Percentiles rank a stretch among this genome's conserved stretches.
Evolutionary conservation across 192 early-diverging fungal species (phyloP).

Genomic region (Coemansia sp.): DNA sequence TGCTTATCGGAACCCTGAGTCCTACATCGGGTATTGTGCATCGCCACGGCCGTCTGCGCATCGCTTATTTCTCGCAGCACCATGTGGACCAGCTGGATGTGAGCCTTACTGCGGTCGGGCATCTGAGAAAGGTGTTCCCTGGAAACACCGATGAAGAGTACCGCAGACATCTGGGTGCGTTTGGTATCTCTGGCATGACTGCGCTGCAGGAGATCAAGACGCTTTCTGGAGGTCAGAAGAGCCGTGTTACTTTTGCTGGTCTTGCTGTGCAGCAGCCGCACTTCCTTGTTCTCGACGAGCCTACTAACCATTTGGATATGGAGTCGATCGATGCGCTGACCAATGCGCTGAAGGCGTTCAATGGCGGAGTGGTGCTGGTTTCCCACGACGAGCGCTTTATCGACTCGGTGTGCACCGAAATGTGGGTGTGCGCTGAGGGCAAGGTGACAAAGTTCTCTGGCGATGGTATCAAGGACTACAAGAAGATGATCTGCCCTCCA

Average conservation of each 20-base stretch:
- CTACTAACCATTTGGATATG: conserved; percentile 91
- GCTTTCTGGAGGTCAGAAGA: conserved; percentile 96
- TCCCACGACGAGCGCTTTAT: conserved; percentile 99
- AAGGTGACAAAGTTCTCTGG: conserved; percentile 85
- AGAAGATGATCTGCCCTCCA: conserved; percentile 59
- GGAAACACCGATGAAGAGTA: conserved; percentile 95
- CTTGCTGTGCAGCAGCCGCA: conserved; percentile 86
- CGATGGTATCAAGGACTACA: conserved; percentile 83
- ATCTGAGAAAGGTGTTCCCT: conserved; percentile 85
- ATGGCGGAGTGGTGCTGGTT: conserved; percentile 94
- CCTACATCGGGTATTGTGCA: conserved; percentile 80
- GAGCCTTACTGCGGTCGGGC: conserved; percentile 78
- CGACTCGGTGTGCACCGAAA: conserved; percentile 75
- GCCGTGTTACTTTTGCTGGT: conserved; percentile 94
- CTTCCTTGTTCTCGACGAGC: conserved; percentile 97
- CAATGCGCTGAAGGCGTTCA: conserved; percentile 80
- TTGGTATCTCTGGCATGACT: conserved; percentile 95
- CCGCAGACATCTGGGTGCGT: conserved; percentile 87
- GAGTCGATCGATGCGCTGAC: conserved; percentile 94
- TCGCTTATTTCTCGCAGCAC: conserved; percentile 96
- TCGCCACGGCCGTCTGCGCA: conserved; percentile 89
- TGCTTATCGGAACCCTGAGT: conserved; percentile 83
- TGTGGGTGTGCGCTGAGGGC: conserved; percentile 91
- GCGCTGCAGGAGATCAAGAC: conserved; percentile 94
- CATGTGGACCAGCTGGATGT: conserved; percentile 97